Conservation (phyloP, 805 yeast species). For the Metschnikowia orientalis region DNA sequence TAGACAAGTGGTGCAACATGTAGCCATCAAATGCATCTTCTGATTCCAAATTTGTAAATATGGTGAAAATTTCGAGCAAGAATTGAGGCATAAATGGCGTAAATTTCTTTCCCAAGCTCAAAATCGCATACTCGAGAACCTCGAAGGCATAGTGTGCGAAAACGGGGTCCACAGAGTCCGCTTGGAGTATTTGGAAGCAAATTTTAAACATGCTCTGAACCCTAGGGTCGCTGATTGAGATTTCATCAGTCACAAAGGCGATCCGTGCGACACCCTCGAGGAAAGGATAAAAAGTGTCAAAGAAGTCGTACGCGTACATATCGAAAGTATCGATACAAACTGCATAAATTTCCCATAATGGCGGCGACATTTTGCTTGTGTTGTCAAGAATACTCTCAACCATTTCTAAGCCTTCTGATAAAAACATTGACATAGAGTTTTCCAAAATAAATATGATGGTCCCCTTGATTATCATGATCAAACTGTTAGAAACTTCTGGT, state of each 20-base stretch:
- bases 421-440: constrained; percentile 37
- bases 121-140: constrained; percentile 31
- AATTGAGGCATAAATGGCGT: constrained; percentile 31
- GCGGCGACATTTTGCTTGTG: constrained; percentile 46
- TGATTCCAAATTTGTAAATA: constrained; percentile 31
- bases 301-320: constrained; percentile 56
- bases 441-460: constrained; percentile 33
- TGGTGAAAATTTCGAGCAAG: constrained; percentile 32
- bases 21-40: constrained; percentile 41
- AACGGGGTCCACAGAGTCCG: constrained; percentile 36
- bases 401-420: constrained; percentile 38
- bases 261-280: constrained; percentile 50
- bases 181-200: constrained; percentile 32
- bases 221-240: constrained; percentile 35
- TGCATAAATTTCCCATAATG: constrained; percentile 49
- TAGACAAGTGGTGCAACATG: constrained; percentile 40
- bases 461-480: constrained; percentile 32
- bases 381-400: constrained; percentile 55
- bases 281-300: constrained; percentile 53
- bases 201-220: constrained; percentile 37
- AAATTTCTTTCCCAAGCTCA: constrained; percentile 29
- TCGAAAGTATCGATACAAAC: constrained; percentile 51
- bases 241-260: constrained; percentile 40
- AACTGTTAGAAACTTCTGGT: constrained; percentile 32
- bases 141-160: constrained; percentile 39